Base-by-base conservation (phyloP, 208 protist species). In the Leishmania braziliensis region DNA sequence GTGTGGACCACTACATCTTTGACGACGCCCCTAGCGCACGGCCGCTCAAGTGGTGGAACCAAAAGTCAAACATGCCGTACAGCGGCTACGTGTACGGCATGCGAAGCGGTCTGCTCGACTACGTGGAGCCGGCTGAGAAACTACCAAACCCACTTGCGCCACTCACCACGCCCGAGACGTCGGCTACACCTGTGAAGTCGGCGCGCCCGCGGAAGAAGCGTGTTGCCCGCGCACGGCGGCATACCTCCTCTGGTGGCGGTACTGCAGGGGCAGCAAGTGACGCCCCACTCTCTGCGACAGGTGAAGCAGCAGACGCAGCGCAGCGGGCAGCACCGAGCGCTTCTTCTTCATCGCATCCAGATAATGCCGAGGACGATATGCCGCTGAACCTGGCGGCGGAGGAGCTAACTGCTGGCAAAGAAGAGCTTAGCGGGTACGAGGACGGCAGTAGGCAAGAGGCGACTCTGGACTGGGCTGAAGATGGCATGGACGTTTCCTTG, bases 31-130 rank as follows among this genome's bases (percentile, higher is more conserved):
- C 95, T 18, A 96, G 89, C 76, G 88, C 91, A 48, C 84, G 93
- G 60, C 93, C 95, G 71, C 86, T 94, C 63, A 95, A 95, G 85
- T 97, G 95, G 93, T 97, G 95, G 95, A 94, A 87, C 74, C 95
- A 97, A 53, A 96, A 96, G 82, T 94, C 90, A 33, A 96, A 95
- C 84, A 90, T 96, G 84, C 95, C 95, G 48, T 97, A 97, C 88
- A 96, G 89, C 78, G 93, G 92, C 26, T 91, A 94, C 79, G 80
- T 97, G 78, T 97, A 95, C 78, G 90, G 79, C 79, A 89, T 93
- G 87, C 90, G 95, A 10, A 94, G 90, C 73, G 90, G 90, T 16
- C 76, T 93, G 63, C 82, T 97, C 9, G 88, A 95, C 74, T 60
- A 81, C 48, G 82, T 96, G 12, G 79, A 78, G 68, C 85, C 90